These are phyloP conservation scores for Epichloe gansuensis DNA, from an alignment of 2,329 filamentous ascomycete species.

Conservation along the genomic window DNA sequence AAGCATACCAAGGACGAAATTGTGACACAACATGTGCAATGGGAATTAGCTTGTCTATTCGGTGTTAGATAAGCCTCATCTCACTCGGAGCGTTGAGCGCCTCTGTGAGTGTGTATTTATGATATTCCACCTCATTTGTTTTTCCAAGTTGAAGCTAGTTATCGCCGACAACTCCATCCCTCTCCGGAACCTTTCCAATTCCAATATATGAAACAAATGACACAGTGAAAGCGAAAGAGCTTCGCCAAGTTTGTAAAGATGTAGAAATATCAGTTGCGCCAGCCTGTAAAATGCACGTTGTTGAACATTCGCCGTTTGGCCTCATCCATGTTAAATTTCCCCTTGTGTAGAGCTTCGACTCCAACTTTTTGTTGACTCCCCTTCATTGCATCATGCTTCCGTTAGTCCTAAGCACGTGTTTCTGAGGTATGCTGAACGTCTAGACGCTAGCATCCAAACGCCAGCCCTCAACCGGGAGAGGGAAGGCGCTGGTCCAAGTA, in stretches of 20 bases:
- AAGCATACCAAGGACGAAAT: neutral
- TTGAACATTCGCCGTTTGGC: constrained; percentile 14
- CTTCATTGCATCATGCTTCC: neutral
- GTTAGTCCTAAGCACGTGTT: neutral
- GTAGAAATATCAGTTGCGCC: constrained; percentile 9
- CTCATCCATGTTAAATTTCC: constrained; percentile 13
- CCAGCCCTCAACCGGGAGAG: constrained; percentile 73
- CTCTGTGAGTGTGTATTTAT: neutral
- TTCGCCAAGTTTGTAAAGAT: constrained; percentile 4
- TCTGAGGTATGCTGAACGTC: constrained; percentile 10
- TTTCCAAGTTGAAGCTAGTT: constrained; percentile 5
- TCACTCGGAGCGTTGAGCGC: constrained; percentile 9
- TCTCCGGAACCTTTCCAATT: constrained; percentile 1
- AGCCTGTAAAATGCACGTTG: constrained; percentile 14
- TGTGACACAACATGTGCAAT: neutral
- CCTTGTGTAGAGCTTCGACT: constrained; percentile 2
- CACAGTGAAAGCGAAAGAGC: neutral
- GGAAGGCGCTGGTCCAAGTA: constrained; percentile 78
- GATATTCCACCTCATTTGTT: neutral
- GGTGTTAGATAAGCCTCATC: neutral
- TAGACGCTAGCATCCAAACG: constrained; percentile 47
- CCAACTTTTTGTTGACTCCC: constrained; percentile 1
- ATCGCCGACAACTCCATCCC: constrained; percentile 8
- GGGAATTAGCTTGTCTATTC: neutral
- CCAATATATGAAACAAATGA: neutral